Evolutionary conservation across 441 rosid genomes (phyloP), one percentile per base, ranked within the genome.

Genomic region (Raphanus hybrid): DNA sequence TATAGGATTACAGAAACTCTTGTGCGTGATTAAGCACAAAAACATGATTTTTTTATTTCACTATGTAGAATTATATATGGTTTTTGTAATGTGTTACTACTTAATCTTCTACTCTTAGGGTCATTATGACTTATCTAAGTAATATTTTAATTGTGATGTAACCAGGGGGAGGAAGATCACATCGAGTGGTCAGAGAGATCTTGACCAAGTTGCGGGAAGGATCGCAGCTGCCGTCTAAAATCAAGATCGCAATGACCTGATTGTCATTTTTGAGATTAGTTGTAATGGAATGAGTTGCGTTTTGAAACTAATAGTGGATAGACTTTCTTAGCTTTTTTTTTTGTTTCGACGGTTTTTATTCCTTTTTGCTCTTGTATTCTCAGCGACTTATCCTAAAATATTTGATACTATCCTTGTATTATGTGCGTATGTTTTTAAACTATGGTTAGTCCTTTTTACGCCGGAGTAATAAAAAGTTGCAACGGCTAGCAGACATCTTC

Each of bases 151-250:
- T 11, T 64, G n/a, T 71, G 18, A 60, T 71, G 43, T 29, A 2
- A 70, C 5, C 62, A 80, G 82, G 5, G 83, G 83, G 52, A 80
- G 83, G 74, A 80, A 70, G 76, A 80, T 80, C 77, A 80, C 83
- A 27, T 75, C 83, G 29, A 80, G 73, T 71, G 83, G 83, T 29
- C 80, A 75, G 77, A 75, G 83, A 4, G 83, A 80, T 75, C 83
- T 80, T 18, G 83, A 80, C 62, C 52, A 45, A 45, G 52, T 12
- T 4, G 52, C 15, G 5, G 52, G 52, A 45, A 45, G 52, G 52
- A 45, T 45, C 52, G 52, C 15, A 1, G 52, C 52, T 4, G 52
- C 15, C 6, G 52, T 45, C 7, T 45, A 45, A 45, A 29, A 3
- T 12, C 15, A 11, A 45, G 52, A 45, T 45, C 2, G 12, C 52